A percentile compares a stretch with the other conserved stretches of the same genome.
phyloP scores from a whole-genome alignment of 176 grass and related monocot species.

The Thinopyrum elongatum region DNA sequence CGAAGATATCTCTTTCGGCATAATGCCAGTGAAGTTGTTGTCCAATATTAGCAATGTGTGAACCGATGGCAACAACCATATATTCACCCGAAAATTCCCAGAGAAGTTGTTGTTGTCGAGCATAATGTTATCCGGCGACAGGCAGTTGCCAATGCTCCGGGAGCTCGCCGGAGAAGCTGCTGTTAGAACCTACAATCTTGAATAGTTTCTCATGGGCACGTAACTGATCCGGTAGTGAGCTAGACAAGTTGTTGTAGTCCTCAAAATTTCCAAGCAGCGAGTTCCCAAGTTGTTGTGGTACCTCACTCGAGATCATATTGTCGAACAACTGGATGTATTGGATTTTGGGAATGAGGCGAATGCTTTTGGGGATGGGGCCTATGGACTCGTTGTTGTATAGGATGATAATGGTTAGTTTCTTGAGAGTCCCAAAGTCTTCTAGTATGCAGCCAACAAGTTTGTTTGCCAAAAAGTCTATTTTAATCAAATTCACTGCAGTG shows the following conservation, averaged over 20 bases:
- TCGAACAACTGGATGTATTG: constrained; percentile 17
- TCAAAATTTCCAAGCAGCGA: constrained; percentile 48
- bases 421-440: constrained; percentile 30
- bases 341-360: constrained; percentile 38
- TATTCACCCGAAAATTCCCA: no score
- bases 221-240: constrained; percentile 36
- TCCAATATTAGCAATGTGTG: no score
- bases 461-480: constrained; percentile 50
- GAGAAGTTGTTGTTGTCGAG: constrained; percentile 29
- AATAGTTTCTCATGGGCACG: constrained; percentile 30
- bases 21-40: no score
- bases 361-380: constrained; percentile 43
- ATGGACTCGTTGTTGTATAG: constrained; percentile 46
- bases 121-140: constrained; percentile 28
- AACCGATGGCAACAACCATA: no score
- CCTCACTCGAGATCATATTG: constrained; percentile 39
- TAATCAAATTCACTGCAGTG: not conserved
- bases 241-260: constrained; percentile 35
- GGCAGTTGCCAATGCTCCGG: constrained; percentile 29
- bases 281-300: constrained; percentile 56
- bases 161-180: constrained; percentile 31
- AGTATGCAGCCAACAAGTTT: constrained; percentile 41
- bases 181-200: constrained; percentile 34
- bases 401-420: constrained; percentile 22
- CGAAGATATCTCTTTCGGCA: no score